phyloP scores from a whole-genome alignment of 306 rosid species.

The barrel medic (Medicago truncatula) region DNA sequence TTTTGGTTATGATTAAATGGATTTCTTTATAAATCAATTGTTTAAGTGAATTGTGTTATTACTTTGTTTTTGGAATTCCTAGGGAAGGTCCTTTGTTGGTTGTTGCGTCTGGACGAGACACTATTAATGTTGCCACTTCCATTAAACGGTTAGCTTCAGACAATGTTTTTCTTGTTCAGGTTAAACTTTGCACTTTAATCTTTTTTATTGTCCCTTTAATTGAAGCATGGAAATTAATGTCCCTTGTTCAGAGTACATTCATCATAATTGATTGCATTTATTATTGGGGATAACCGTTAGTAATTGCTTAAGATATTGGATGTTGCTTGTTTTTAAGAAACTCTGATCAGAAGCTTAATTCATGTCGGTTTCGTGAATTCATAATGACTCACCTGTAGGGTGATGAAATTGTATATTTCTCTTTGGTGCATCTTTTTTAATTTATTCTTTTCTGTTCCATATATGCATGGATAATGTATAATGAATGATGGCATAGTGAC shows the following conservation, averaged over 20 bases:
- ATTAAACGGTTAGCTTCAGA: slow-evolving; percentile 88
- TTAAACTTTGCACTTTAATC: slow-evolving; percentile 47
- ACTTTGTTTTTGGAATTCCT: slow-evolving; percentile 5
- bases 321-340: slow-evolving; percentile 26
- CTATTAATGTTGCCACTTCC: slow-evolving; percentile 78
- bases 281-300: slow-evolving; percentile 15
- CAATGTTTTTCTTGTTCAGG: slow-evolving; percentile 93
- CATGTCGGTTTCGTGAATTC: neutral
- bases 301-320: neutral
- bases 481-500: slow-evolving; percentile 16
- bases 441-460: neutral
- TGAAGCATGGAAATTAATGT: slow-evolving; percentile 7
- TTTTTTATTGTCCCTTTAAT: slow-evolving; percentile 30
- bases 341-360: slow-evolving; percentile 5
- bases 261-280: slow-evolving; percentile 8
- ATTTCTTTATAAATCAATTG: slow-evolving; percentile 12
- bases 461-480: neutral
- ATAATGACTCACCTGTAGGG: slow-evolving; percentile 1
- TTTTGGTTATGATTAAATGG: neutral
- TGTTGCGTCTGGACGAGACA: slow-evolving; percentile 91
- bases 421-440: neutral
- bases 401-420: slow-evolving; percentile 30
- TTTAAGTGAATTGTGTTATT: slow-evolving; percentile 3
- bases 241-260: neutral
- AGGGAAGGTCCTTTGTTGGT: slow-evolving; percentile 91